phyloP scores from a whole-genome alignment of 2,329 filamentous ascomycete genomes.

The Fusarium xyrophilum region DNA sequence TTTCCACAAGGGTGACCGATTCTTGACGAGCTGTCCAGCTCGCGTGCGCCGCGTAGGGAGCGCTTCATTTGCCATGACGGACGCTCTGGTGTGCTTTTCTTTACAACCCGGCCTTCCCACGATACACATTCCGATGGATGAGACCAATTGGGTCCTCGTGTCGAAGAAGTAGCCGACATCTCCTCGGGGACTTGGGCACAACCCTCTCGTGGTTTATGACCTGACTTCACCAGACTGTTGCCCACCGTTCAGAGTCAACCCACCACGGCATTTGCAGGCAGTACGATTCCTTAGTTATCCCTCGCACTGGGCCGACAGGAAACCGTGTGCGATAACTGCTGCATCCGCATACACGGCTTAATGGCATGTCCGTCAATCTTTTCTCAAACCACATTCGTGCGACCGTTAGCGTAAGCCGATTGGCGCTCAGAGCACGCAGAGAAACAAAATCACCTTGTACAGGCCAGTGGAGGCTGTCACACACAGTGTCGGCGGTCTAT shows the following conservation, averaged over 20 bases:
- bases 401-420: not conserved
- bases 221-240: not conserved
- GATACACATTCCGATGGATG: not conserved
- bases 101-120: not conserved
- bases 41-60: not conserved
- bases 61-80: not conserved
- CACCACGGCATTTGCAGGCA: not conserved
- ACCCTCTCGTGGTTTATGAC: not conserved
- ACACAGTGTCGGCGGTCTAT: not conserved
- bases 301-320: not conserved
- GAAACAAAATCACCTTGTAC: not conserved
- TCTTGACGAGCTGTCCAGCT: not conserved
- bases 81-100: rapidly evolving
- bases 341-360: not conserved
- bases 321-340: too few relatives aligned
- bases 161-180: not conserved
- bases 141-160: not conserved
- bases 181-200: not conserved
- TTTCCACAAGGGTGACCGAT: not conserved
- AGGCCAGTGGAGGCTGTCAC: not conserved
- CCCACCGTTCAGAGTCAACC: not conserved
- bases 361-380: too few relatives aligned
- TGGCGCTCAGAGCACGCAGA: not conserved
- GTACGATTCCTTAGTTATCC: not conserved
- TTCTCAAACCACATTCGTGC: not conserved